Evolutionary conservation across 768 basidiomycete genomes (phyloP).

Genomic region (Leccinum incarnatum): DNA sequence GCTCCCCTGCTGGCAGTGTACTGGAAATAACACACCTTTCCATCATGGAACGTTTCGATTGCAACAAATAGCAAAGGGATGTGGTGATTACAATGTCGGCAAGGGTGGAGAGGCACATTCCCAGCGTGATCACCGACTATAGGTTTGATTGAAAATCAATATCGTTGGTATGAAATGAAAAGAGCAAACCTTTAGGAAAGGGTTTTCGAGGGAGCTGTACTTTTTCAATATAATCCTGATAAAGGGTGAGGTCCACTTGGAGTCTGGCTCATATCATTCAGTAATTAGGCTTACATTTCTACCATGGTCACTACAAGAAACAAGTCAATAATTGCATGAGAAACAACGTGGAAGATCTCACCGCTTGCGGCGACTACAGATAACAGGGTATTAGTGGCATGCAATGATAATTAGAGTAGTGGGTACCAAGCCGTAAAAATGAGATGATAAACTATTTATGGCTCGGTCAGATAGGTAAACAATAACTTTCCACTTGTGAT

Average conservation of each 20-base stretch:
- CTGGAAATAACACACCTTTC: slow-evolving; percentile 29
- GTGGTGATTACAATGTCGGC: slow-evolving; percentile 47
- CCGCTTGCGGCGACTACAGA: slow-evolving; percentile 20
- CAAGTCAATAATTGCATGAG: neutral
- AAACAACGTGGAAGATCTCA: neutral
- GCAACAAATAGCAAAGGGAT: slow-evolving; percentile 41
- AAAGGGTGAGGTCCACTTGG: neutral
- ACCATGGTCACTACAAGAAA: slow-evolving; percentile 15
- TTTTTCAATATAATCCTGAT: slow-evolving; percentile 12
- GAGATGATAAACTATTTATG: slow-evolving; percentile 12
- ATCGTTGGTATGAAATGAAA: neutral
- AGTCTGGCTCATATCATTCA: neutral
- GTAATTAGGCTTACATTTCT: slow-evolving; percentile 19
- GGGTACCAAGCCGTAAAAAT: slow-evolving; percentile 19
- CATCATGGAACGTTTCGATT: slow-evolving; percentile 35
- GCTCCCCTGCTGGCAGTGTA: too few species aligned
- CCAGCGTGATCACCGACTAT: slow-evolving; percentile 47
- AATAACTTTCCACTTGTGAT: neutral
- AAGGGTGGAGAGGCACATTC: slow-evolving; percentile 42
- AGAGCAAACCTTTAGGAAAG: slow-evolving; percentile 12
- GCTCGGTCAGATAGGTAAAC: neutral
- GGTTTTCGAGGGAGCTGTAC: slow-evolving; percentile 7
- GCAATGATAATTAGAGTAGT: neutral
- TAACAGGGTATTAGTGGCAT: neutral
- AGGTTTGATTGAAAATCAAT: neutral